These are phyloP conservation scores for Papilionanthe hybrid DNA, from an alignment of 116 monocot genomes.

Conservation along the genomic window DNA sequence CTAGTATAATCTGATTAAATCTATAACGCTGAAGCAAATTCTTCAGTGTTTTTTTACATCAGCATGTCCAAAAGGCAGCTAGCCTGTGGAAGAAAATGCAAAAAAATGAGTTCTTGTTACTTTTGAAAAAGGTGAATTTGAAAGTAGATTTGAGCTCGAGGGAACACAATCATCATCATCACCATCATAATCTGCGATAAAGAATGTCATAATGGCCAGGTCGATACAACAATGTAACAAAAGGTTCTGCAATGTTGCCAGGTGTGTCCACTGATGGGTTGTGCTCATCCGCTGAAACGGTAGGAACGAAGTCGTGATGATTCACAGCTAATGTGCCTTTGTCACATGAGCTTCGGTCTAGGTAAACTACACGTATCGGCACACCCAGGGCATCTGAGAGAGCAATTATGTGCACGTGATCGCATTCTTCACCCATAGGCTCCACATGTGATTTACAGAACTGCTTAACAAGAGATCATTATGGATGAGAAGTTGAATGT, in stretches of 20 bases:
- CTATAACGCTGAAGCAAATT: not conserved
- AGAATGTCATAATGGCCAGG: conserved; percentile 99
- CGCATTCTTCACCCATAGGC: conserved; percentile 96
- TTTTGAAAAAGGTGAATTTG: too few relatives aligned
- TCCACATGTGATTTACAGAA: conserved; percentile 92
- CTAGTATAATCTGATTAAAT: too few relatives aligned
- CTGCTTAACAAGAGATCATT: conserved; percentile 21
- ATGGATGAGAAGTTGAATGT: too few relatives aligned
- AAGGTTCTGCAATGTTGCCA: conserved; percentile 15
- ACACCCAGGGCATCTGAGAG: conserved; percentile 84
- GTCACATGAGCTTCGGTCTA: conserved; percentile 73
- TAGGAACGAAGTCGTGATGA: conserved; percentile 87
- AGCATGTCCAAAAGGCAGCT: not conserved
- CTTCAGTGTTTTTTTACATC: not conserved
- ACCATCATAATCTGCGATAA: conserved; percentile 53
- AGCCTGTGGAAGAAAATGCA: not conserved
- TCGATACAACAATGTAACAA: conserved; percentile 77
- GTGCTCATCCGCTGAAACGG: not conserved
- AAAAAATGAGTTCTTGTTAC: not conserved
- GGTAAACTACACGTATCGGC: conserved; percentile 74
- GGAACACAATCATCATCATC: too few relatives aligned
- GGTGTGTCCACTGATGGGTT: not conserved
- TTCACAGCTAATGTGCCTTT: conserved; percentile 36
- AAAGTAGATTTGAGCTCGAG: too few relatives aligned
- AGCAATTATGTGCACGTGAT: conserved; percentile 90